Base-by-base conservation (phyloP, 257 asterid species). In the Galeopsis tetrahit region DNA sequence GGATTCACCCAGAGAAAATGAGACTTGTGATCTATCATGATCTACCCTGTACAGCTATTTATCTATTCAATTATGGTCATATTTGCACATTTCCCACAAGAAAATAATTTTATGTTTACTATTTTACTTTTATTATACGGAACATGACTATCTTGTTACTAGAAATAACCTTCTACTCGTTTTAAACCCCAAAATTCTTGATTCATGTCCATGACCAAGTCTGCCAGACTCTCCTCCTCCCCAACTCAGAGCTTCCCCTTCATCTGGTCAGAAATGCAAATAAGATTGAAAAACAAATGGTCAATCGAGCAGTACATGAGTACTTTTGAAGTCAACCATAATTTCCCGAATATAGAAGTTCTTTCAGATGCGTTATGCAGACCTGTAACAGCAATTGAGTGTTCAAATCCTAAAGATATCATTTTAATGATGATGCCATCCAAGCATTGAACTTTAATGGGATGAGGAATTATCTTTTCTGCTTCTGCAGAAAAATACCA, bases 361-460 rank as follows among this genome's bases (percentile, higher is more conserved):
- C 34, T 36, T 63, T 43, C 67, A 70, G 40, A 44, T 39, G 44
- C 59, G 72, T 66, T 44, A 62, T 65, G 53, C 85, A 69, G 64
- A 91, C 99, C 99, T 89, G 99, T 89, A 60, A 88, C 85, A 72
- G 98, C 99, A 83, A 94, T 82, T 67, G 99, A 91, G 82, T 94
- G 99, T 76, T 92, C 98, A 73, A 63, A 90, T 63, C 96, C 99
- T 81, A 94, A 83, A 57, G 99, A 85, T 66, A 83, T 79, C 38
- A 66, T 61, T 81, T 73, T 83, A 81, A 91, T 73, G 77, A 73
- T 8, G 59, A 91, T 85, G 69, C 96, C 98, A 63, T 77, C 85
- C 82, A 94, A 85, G 86, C 88, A 84, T 69, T 81, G 88, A 63
- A 90, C 93, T 82, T 90, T 94, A 76, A 81, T 72, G 28, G 99